Evolutionary conservation across 805 yeast species (phyloP).

Genomic region (Candida nonsorbophila): DNA sequence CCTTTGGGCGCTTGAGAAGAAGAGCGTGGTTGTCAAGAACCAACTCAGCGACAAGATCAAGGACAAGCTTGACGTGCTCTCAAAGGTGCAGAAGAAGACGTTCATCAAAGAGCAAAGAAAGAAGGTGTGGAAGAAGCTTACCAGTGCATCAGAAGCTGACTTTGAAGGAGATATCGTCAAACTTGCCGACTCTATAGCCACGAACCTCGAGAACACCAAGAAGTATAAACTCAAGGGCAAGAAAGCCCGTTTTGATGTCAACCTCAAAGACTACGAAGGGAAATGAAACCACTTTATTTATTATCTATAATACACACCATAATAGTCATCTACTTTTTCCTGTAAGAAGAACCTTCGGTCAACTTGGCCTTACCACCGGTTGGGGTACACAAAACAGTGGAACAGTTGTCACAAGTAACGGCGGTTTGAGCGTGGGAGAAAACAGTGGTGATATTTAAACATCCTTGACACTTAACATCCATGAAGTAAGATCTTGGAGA

Average conservation of each 20-base stretch:
- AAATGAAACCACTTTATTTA: conserved; percentile 6
- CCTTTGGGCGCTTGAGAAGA: conserved; percentile 60
- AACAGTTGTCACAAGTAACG: conserved; percentile 97
- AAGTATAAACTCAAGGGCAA: conserved; percentile 28
- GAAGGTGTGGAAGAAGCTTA: conserved; percentile 27
- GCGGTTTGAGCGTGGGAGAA: conserved; percentile 99
- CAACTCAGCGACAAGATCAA: conserved; percentile 22
- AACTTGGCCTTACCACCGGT: conserved; percentile 99
- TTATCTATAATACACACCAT: conserved; percentile 7
- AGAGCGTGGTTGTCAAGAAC: conserved; percentile 27
- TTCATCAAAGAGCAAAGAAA: conserved; percentile 29
- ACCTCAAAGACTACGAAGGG: conserved; percentile 13
- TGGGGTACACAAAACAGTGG: conserved; percentile 97
- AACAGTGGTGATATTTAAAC: conserved; percentile 97
- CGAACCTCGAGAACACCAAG: conserved; percentile 25
- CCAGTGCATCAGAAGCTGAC: conserved; percentile 18
- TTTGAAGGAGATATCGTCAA: conserved; percentile 20
- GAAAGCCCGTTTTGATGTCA: conserved; percentile 14
- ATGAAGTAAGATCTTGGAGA: conserved; percentile 98
- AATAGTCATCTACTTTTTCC: conserved; percentile 79
- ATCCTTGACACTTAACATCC: conserved; percentile 99
- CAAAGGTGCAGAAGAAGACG: conserved; percentile 34
- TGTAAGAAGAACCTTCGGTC: conserved; percentile 99
- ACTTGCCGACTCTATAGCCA: conserved; percentile 22
- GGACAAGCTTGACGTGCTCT: conserved; percentile 29